phyloP scores from a whole-genome alignment of 352 stramenopile species.

The Globisporangium spiculum region DNA sequence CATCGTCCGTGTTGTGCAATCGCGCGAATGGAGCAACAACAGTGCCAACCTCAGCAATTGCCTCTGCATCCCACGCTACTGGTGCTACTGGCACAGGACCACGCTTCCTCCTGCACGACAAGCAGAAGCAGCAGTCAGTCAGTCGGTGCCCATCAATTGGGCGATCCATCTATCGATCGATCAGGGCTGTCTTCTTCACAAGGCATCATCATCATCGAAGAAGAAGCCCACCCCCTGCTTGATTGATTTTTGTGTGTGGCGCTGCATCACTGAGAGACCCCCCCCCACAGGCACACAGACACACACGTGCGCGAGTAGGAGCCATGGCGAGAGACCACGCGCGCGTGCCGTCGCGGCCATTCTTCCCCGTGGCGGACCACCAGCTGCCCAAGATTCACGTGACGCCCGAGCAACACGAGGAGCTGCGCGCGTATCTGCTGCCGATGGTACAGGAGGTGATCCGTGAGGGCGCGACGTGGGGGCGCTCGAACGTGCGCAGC shows the following conservation, averaged over 20 bases:
- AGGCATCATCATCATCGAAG: background rate
- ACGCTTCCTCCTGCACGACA: background rate
- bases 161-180: background rate
- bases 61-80: background rate
- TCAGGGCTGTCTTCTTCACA: background rate
- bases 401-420: conserved; percentile 50
- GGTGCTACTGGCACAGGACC: background rate
- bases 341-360: conserved; percentile 1
- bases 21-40: background rate
- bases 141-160: background rate
- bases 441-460: conserved; percentile 46
- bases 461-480: conserved; percentile 63
- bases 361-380: conserved; percentile 53
- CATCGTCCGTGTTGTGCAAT: background rate
- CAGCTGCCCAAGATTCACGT: conserved; percentile 49
- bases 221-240: background rate
- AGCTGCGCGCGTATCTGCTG: conserved; percentile 59
- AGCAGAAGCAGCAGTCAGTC: background rate
- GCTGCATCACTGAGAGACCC: background rate
- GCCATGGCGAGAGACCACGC: background rate
- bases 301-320: background rate
- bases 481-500: conserved; percentile 47
- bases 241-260: too few relatives aligned
- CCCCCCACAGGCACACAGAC: background rate
- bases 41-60: background rate